Conservation (phyloP, 1,139 yeast genomes). For the Blastobotrys arbuscula region DNA sequence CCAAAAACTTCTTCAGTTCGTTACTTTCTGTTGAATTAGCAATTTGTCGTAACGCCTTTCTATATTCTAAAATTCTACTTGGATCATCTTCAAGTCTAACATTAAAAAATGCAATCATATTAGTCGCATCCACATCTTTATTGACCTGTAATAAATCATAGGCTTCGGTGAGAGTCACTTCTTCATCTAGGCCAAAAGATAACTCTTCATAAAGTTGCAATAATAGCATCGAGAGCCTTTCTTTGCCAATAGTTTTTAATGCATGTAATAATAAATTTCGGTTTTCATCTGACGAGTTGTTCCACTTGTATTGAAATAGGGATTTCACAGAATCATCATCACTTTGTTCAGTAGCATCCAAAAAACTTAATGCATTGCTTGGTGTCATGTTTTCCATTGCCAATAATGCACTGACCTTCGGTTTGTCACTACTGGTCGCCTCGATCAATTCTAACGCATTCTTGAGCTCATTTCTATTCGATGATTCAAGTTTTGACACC, state of each 20-base stretch:
- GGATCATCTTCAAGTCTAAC: slow-evolving; percentile 32
- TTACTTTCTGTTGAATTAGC: not conserved
- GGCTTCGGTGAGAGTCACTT: slow-evolving; percentile 52
- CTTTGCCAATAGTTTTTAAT: slow-evolving; percentile 53
- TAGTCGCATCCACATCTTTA: slow-evolving; percentile 26
- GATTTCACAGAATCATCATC: slow-evolving; percentile 75
- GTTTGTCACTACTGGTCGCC: not conserved
- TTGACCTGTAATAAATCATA: slow-evolving; percentile 41
- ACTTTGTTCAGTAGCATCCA: slow-evolving; percentile 59
- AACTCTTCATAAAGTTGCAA: slow-evolving; percentile 25
- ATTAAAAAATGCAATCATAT: slow-evolving; percentile 28
- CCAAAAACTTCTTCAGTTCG: not conserved
- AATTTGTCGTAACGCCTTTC: slow-evolving; percentile 33
- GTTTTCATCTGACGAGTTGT: slow-evolving; percentile 36
- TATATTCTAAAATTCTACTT: slow-evolving; percentile 27
- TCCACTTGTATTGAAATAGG: slow-evolving; percentile 44
- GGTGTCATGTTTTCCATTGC: slow-evolving; percentile 52
- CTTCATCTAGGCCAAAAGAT: slow-evolving; percentile 18
- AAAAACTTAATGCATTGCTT: slow-evolving; percentile 50
- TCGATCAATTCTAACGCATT: slow-evolving; percentile 24
- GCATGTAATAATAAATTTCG: slow-evolving; percentile 45
- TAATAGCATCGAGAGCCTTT: slow-evolving; percentile 44
- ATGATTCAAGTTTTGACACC: slow-evolving; percentile 16
- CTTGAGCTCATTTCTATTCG: slow-evolving; percentile 14
- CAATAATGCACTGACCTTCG: slow-evolving; percentile 41